Evolutionary conservation across 1,284 basidiomycete species (phyloP).

Genomic region (Leccinum pachyderme): DNA sequence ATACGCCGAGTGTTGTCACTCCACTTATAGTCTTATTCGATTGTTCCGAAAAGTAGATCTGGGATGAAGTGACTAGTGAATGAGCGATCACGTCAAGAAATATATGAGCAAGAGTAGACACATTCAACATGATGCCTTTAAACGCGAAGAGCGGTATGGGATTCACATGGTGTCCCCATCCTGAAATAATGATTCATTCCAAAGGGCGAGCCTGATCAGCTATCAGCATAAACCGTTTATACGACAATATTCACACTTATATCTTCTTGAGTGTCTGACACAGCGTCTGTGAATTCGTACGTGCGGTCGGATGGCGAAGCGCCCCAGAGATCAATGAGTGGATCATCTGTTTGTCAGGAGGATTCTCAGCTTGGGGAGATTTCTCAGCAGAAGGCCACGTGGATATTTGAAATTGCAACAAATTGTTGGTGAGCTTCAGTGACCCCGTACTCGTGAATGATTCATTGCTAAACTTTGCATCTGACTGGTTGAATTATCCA

Average conservation of each 20-base stretch:
- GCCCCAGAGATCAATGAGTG: background rate
- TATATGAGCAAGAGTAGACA: background rate
- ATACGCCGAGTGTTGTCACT: no score
- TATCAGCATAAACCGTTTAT: background rate
- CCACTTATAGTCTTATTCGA: no score
- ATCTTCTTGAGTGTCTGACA: background rate
- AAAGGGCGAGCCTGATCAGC: background rate
- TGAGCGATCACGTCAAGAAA: background rate
- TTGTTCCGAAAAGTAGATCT: background rate
- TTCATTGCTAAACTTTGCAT: no score
- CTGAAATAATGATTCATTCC: background rate
- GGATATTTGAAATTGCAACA: no score
- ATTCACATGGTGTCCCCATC: background rate
- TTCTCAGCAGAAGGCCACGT: no score
- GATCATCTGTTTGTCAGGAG: background rate
- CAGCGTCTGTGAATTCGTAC: background rate
- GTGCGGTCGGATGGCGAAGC: background rate
- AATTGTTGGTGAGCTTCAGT: no score
- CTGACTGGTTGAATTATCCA: no score
- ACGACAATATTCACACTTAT: background rate
- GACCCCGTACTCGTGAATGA: no score
- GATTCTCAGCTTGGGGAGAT: no score
- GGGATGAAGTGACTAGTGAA: slow-evolving; percentile 3
- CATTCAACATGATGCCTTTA: background rate
- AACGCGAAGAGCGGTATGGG: background rate